Conservation (phyloP, 148 eudicot genomes). For the Silene uniflora region DNA sequence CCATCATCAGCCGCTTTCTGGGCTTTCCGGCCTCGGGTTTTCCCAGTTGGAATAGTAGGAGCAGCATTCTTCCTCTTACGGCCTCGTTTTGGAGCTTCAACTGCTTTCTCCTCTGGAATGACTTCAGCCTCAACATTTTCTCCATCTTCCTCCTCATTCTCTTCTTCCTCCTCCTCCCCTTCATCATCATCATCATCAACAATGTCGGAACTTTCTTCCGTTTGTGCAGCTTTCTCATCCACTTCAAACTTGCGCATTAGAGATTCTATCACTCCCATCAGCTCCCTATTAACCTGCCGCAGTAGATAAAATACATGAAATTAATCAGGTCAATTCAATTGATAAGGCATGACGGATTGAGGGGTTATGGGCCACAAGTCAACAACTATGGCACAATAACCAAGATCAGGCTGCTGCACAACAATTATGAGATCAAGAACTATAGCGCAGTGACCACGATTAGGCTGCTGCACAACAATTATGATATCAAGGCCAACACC, state of each 20-base stretch:
- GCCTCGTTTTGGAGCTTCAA: conserved; percentile 11
- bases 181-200: not conserved
- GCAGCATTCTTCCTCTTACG: conserved; percentile 14
- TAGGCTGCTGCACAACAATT: no score
- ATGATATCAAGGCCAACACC: no score
- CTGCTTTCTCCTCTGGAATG: not conserved
- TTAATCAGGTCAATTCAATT: no score
- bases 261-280: conserved; percentile 57
- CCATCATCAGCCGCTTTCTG: conserved; percentile 14
- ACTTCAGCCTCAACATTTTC: not conserved
- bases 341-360: no score
- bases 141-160: not conserved
- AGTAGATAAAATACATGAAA: not conserved
- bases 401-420: no score
- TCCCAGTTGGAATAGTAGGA: conserved; percentile 5
- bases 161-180: no score
- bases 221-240: conserved; percentile 43
- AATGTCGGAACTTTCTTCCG: no score
- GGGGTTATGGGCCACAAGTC: no score
- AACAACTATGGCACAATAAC: no score
- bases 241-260: conserved; percentile 41
- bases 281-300: conserved; percentile 60
- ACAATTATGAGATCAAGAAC: no score
- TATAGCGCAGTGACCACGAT: no score
- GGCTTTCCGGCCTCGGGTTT: conserved; percentile 27